Percentiles rank a stretch among this genome's conserved stretches.
Conservation (phyloP, 305 asterid species). For the Nicotiana rustica region DNA sequence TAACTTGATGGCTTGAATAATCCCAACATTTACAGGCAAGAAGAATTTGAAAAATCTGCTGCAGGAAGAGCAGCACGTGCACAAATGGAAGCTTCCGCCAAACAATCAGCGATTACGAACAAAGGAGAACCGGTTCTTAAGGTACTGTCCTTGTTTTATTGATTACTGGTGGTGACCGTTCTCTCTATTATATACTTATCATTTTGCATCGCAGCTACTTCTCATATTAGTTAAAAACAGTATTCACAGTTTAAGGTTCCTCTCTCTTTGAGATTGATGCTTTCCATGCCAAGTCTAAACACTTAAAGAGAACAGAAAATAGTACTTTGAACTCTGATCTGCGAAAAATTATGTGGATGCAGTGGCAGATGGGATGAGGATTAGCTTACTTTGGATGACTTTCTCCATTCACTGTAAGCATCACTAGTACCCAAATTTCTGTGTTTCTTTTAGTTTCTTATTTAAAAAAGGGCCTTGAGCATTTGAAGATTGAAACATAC, state of each 20-base stretch:
- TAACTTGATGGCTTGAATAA: slow-evolving; percentile 4
- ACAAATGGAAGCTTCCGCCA: slow-evolving; percentile 81
- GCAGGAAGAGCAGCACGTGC: slow-evolving; percentile 98
- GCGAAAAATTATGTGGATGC: slow-evolving; percentile 8
- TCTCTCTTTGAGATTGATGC: slow-evolving; percentile 25
- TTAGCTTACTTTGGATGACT: not conserved
- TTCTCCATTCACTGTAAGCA: slow-evolving; percentile 27
- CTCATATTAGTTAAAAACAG: not conserved
- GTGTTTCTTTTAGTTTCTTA: not conserved
- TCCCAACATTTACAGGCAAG: slow-evolving; percentile 66
- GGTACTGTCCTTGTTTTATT: slow-evolving; percentile 50
- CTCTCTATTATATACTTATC: not conserved
- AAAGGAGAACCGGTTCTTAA: slow-evolving; percentile 89
- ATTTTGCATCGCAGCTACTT: not conserved
- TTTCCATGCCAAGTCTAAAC: not conserved
- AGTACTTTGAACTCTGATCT: not conserved
- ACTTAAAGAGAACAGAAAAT: slow-evolving; percentile 7
- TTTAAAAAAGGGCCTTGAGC: not conserved
- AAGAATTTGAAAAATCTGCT: slow-evolving; percentile 85
- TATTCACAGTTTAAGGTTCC: not conserved
- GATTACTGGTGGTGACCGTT: not conserved
- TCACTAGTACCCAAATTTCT: slow-evolving; percentile 2
- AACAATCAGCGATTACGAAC: slow-evolving; percentile 69
- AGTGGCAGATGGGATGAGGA: slow-evolving; percentile 37
- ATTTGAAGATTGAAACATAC: slow-evolving; percentile 3